Conservation (phyloP, 176 grass and related monocot species). For the Eragrostis nindensis region DNA sequence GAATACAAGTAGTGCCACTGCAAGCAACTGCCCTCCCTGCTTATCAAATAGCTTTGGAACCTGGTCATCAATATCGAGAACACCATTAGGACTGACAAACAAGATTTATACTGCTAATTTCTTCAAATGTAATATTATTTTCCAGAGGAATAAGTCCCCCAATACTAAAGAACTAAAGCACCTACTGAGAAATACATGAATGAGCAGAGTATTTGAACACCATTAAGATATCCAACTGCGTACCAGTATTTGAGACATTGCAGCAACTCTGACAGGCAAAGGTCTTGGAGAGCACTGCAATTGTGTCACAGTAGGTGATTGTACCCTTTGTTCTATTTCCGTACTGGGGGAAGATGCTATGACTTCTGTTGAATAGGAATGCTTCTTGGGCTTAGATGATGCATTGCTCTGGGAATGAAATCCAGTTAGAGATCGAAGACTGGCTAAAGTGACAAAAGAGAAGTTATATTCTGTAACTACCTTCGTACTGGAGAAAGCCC, state of each 20-base stretch:
- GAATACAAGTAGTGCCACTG: constrained; percentile 83
- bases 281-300: constrained; percentile 60
- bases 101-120: constrained; percentile 4
- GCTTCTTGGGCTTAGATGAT: constrained; percentile 52
- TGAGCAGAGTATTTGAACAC: neutral
- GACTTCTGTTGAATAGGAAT: constrained; percentile 68
- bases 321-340: constrained; percentile 53
- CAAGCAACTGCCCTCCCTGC: constrained; percentile 89
- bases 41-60: constrained; percentile 91
- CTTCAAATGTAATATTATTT: constrained; percentile 21
- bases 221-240: neutral
- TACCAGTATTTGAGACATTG: constrained; percentile 98
- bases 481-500: constrained; percentile 76
- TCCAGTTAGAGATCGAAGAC: constrained; percentile 26
- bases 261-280: constrained; percentile 73
- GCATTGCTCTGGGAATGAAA: constrained; percentile 63
- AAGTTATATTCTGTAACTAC: constrained; percentile 42
- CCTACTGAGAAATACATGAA: neutral
- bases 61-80: constrained; percentile 46
- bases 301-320: constrained; percentile 52
- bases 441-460: neutral
- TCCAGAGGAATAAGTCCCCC: neutral
- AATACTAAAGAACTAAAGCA: neutral
- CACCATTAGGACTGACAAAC: constrained; percentile 26
- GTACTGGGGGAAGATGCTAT: constrained; percentile 70